Evolutionary conservation across 2,329 filamentous ascomycete species (phyloP), one percentile per base, ranked within the genome.

Genomic region (Arthrobotrys entomopaga): DNA sequence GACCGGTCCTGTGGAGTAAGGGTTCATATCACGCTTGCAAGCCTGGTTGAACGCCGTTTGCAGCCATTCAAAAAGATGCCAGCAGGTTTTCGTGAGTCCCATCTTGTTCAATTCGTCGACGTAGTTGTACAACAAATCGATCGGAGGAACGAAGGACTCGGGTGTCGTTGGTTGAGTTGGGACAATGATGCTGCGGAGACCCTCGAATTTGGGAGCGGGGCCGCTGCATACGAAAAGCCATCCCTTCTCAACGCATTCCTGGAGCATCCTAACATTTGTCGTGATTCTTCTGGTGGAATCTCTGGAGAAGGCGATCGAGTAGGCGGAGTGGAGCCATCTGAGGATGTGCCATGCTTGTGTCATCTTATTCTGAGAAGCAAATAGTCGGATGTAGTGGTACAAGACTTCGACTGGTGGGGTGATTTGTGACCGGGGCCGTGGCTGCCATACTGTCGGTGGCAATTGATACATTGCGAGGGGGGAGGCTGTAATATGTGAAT

Each of bases 61-160:
- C 6, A 75, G 48, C 71, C 71, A 75, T 59, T 75, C 71, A 49
- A 75, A 75, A 42, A 75, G 65, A 40, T 75, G 71, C 71, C 71
- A 75, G 58, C 65, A 70, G 24, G 71, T 75, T 53, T 75, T 75
- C 1, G 71, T 75, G 48, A 75, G 71, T 10, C 50, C 53, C 58
- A 75, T 59, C 59, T 69, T 69, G 59, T 69, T 65, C 50, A 75
- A 65, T 60, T 75, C 65, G 48, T 75, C 71, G 16, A 46, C 65
- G 13, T 75, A 75, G 46, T 75, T 75, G 54, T 75, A 75, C 53
- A 75, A 59, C 22, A 75, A 59, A 16, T 75, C 71, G 48, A 75
- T 46, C 19, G 71, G 71, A 19, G 71, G 71, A 15, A 60, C 38
- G 20, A 75, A 75, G 15, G 65, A 69, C 13, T 75, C 71, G 26